Base-by-base conservation (phyloP, 1,284 basidiomycete genomes). In the Cryptococcus sp. region DNA sequence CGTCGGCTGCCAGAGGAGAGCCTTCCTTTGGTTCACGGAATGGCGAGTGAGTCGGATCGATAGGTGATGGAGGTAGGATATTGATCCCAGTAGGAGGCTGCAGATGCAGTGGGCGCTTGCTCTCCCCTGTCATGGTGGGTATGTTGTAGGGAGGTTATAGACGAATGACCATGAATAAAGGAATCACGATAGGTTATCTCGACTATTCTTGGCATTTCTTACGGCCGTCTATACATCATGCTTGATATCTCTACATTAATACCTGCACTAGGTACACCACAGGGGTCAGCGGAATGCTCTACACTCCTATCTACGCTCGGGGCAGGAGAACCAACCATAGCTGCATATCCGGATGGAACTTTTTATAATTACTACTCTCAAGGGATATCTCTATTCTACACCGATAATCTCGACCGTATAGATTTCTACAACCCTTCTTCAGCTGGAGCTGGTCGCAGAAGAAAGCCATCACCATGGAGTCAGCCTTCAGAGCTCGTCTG, bases 281-380 rank as follows among this genome's bases (percentile, higher is more conserved):
- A 9, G 32, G 16, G 10, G 10, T 9, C 9, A 9, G 10, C 9
- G 32, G 10, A 9, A 9, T 9, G 9, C 32, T 34, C 32, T 9
- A 16, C 32, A 16, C 16, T 34, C 10, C 32, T 34, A 16, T 9
- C 9, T 34, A 9, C 9, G 16, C 16, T 34, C 9, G 32, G 32
- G 32, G 32, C 16, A 34, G 32, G 32, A 9, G 32, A 34, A 16
- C 9, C 32, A 9, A 9, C 9, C 9, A 75, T 88, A 70, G 90
- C 88, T 69, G 76, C 83, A 0, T 93, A 89, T 71, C 70, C 85
- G 34, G 89, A 93, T 71, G 81, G 81, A 3, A 82, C 89, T 54
- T 96, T 91, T 76, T 81, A 87, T 76, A 92, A 89, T 72, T 91
- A 90, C 76, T 82, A 81, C 67, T 25, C 79, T 1, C 78, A 91